phyloP scores from a whole-genome alignment of 345 rosid genomes.

The Salix suchowensis region DNA sequence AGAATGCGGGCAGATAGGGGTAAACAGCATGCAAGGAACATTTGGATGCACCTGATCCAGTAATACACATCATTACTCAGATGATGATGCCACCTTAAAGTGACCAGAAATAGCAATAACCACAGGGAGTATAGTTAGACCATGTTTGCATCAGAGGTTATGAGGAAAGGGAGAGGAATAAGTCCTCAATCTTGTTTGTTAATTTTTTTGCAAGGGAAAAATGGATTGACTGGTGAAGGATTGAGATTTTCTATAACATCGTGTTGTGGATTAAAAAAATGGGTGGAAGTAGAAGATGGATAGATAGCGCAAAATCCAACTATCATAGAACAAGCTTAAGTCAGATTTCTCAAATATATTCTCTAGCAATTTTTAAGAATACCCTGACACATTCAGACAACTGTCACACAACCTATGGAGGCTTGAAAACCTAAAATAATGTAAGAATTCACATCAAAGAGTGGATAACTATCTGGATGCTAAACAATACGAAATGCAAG shows the following conservation, averaged over 20 bases:
- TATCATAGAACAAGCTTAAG: not conserved
- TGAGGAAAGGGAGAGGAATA: not conserved
- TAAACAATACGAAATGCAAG: not conserved
- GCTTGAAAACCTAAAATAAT: no score
- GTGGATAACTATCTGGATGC: not conserved
- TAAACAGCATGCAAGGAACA: conserved; percentile 97
- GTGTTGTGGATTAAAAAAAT: not conserved
- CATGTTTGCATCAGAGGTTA: not conserved
- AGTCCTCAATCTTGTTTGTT: not conserved
- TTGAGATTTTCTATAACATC: not conserved
- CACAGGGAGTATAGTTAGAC: not conserved
- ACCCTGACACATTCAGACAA: not conserved
- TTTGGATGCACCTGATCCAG: conserved; percentile 92
- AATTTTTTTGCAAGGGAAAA: not conserved
- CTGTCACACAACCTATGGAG: no score
- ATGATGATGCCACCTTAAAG: not conserved
- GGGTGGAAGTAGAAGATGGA: not conserved
- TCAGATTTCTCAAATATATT: not conserved
- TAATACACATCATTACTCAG: not conserved
- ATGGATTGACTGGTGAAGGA: not conserved
- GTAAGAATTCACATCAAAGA: not conserved
- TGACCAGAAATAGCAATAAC: conserved; percentile 1
- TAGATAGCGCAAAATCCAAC: not conserved
- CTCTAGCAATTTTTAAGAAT: not conserved
- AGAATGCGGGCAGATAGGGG: conserved; percentile 97